Conservation (phyloP, 2,329 filamentous ascomycete species). For the Dactylellina leptospora region DNA sequence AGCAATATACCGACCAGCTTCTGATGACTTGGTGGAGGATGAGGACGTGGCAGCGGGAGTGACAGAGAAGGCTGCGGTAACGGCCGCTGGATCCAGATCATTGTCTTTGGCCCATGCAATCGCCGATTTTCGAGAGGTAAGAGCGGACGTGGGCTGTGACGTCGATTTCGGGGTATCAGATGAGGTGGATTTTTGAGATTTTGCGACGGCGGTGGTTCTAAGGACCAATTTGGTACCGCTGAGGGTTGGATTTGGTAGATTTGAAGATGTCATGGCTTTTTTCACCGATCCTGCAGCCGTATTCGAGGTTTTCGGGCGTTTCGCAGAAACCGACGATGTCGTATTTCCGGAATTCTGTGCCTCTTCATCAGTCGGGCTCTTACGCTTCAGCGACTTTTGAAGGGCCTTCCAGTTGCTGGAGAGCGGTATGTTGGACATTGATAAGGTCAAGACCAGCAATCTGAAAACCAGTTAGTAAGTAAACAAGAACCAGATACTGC, state of each 20-base stretch:
- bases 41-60: background rate
- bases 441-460: background rate
- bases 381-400: slow-evolving; percentile 54
- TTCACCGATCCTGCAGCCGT: background rate
- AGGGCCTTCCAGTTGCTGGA: slow-evolving; percentile 58
- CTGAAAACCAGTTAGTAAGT: too few species aligned
- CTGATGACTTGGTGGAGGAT: slow-evolving; percentile 63
- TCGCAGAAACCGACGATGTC: slow-evolving; percentile 9
- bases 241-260: background rate
- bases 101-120: slow-evolving; percentile 45
- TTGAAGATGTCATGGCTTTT: slow-evolving; percentile 16
- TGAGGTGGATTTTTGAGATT: slow-evolving; percentile 25
- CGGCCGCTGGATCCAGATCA: slow-evolving; percentile 56
- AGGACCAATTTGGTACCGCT: slow-evolving; percentile 36
- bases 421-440: slow-evolving; percentile 51
- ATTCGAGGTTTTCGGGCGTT: slow-evolving; percentile 30
- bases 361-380: slow-evolving; percentile 37
- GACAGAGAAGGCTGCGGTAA: slow-evolving; percentile 30
- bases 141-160: background rate
- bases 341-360: slow-evolving; percentile 14
- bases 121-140: slow-evolving; percentile 16
- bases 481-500: too few species aligned
- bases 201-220: slow-evolving; percentile 33
- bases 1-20: slow-evolving; percentile 87
- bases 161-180: background rate